Percentiles rank a stretch among this genome's conserved stretches.
Evolutionary conservation across 805 yeast species (phyloP).

Genomic region (Candida ipomoeae): DNA sequence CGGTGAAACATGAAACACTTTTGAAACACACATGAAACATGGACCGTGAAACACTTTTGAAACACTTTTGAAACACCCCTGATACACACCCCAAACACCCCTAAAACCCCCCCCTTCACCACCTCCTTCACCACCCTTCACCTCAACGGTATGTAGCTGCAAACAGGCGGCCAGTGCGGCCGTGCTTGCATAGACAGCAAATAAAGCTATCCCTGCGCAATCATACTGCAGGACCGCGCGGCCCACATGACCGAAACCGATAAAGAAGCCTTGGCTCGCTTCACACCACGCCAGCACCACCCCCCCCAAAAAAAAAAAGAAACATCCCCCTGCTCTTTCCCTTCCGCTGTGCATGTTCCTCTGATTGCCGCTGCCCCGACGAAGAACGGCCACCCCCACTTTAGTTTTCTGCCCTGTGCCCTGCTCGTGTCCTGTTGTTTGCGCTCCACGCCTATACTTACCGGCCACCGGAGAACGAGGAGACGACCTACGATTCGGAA

Average conservation of each 20-base stretch:
- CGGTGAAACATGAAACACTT: no score
- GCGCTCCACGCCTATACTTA: no score
- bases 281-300: background rate
- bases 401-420: no score
- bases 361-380: background rate
- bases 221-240: constrained; percentile 3
- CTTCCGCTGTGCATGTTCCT: constrained; percentile 2
- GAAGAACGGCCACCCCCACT: background rate
- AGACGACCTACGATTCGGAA: no score
- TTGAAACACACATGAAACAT: no score
- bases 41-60: no score
- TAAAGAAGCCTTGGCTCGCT: background rate
- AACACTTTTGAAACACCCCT: background rate
- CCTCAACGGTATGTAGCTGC: no score
- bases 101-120: no score
- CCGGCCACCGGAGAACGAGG: no score
- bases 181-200: constrained; percentile 3
- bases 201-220: constrained; percentile 7
- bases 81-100: background rate
- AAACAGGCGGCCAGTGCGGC: background rate
- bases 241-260: constrained; percentile 5
- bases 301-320: background rate
- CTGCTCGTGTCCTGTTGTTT: no score
- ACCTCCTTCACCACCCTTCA: no score
- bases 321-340: no score